Evolutionary conservation across 2,329 filamentous ascomycete species (phyloP).

Genomic region (Aspergillus fischeri): DNA sequence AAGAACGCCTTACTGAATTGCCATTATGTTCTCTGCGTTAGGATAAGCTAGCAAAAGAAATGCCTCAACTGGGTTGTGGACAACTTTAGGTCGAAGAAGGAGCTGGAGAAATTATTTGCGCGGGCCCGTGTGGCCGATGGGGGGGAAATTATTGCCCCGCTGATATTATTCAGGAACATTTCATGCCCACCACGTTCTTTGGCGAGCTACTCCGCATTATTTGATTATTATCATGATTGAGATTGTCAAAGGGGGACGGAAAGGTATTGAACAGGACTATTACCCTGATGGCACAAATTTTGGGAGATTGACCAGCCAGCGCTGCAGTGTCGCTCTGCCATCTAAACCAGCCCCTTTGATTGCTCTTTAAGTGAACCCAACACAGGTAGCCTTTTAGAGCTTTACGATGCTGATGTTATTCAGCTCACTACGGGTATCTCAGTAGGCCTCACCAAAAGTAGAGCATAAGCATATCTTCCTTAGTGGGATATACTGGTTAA

Average conservation of each 20-base stretch:
- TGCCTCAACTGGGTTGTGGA: neutral
- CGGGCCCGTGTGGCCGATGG: neutral
- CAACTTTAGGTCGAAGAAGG: neutral
- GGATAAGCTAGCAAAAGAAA: neutral
- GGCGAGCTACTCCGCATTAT: neutral
- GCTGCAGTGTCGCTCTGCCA: neutral
- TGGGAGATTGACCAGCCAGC: neutral
- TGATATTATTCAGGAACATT: neutral
- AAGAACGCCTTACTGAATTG: constrained; percentile 28
- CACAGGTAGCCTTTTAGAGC: neutral
- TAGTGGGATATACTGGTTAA: neutral
- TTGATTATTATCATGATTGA: neutral
- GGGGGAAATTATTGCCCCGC: neutral
- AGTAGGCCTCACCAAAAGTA: too few species aligned
- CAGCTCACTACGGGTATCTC: too few species aligned
- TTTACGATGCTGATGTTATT: too few species aligned
- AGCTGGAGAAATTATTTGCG: neutral
- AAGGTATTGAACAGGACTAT: neutral
- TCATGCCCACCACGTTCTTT: neutral
- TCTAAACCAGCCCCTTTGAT: neutral
- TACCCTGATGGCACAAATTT: neutral
- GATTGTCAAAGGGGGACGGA: neutral
- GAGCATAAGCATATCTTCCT: neutral
- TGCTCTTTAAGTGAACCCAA: neutral
- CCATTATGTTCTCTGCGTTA: constrained; percentile 23